phyloP scores from a whole-genome alignment of 768 basidiomycete genomes.

The Harrya chromipes region DNA sequence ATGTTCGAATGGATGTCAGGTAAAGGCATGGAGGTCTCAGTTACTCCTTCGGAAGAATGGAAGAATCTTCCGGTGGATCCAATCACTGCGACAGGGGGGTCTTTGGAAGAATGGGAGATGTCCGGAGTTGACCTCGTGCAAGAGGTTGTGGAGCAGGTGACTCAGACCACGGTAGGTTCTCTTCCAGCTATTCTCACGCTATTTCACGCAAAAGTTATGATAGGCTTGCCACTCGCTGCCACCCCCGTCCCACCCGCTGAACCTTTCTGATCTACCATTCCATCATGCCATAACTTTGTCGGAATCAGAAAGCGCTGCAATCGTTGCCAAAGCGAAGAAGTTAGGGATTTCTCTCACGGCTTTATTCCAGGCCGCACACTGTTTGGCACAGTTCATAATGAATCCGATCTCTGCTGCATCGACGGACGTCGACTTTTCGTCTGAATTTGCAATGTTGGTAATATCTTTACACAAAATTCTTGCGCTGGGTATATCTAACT shows the following conservation, averaged over 20 bases:
- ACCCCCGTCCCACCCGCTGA: conserved; percentile 5
- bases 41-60: conserved; percentile 21
- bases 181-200: background rate
- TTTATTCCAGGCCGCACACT: conserved; percentile 23
- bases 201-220: background rate
- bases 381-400: conserved; percentile 21
- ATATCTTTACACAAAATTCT: too few relatives aligned
- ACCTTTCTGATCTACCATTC: conserved; percentile 9
- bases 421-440: conserved; percentile 18
- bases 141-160: conserved; percentile 5
- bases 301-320: conserved; percentile 7
- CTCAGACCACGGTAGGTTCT: conserved; percentile 6
- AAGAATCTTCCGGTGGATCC: conserved; percentile 27
- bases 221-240: conserved; percentile 10
- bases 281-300: background rate
- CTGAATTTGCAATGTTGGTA: conserved; percentile 11
- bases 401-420: conserved; percentile 11
- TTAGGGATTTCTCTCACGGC: conserved; percentile 11
- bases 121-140: conserved; percentile 13
- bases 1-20: conserved; percentile 24
- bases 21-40: conserved; percentile 8
- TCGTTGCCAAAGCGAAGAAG: conserved; percentile 9
- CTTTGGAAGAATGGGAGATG: conserved; percentile 14
- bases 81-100: conserved; percentile 24
- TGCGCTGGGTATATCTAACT: background rate